Evolutionary conservation across 2,329 filamentous ascomycete genomes (phyloP).

Genomic region (Achaetomium macrosporum): DNA sequence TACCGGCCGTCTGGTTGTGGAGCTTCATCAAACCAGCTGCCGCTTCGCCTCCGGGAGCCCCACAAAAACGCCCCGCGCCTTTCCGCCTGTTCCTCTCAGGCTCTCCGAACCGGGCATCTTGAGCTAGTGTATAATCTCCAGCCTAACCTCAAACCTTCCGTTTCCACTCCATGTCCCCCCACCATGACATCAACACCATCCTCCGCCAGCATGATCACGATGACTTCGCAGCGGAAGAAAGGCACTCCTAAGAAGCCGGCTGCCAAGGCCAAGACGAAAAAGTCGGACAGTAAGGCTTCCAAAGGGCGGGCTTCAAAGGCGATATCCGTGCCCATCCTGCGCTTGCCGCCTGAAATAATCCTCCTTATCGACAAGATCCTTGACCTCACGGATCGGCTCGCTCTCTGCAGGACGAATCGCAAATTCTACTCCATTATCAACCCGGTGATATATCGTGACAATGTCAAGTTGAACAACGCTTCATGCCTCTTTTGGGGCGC

Average conservation of each 20-base stretch:
- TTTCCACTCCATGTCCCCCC: background rate
- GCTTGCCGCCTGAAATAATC: slow-evolving; percentile 21
- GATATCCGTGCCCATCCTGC: slow-evolving; percentile 15
- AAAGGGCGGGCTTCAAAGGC: slow-evolving; percentile 8
- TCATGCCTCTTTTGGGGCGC: slow-evolving; percentile 23
- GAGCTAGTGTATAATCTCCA: slow-evolving; percentile 7
- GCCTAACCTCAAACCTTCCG: slow-evolving; percentile 4
- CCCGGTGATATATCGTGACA: slow-evolving; percentile 20
- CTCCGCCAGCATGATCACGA: background rate
- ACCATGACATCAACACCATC: slow-evolving; percentile 1
- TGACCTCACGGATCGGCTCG: slow-evolving; percentile 16
- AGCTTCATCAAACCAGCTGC: background rate
- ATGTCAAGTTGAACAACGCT: slow-evolving; percentile 13
- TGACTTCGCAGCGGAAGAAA: slow-evolving; percentile 6
- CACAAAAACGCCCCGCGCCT: slow-evolving; percentile 9
- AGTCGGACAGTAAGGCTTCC: slow-evolving; percentile 6
- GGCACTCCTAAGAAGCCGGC: slow-evolving; percentile 10
- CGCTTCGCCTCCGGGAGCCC: background rate
- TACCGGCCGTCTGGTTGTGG: slow-evolving; percentile 1
- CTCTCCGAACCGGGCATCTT: background rate
- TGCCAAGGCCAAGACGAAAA: slow-evolving; percentile 10
- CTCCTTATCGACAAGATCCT: slow-evolving; percentile 20
- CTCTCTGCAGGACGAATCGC: slow-evolving; percentile 17
- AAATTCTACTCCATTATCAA: slow-evolving; percentile 22
- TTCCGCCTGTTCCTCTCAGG: background rate